Base-by-base conservation (phyloP, 441 rosid genomes). In the Mallotus japonicus region DNA sequence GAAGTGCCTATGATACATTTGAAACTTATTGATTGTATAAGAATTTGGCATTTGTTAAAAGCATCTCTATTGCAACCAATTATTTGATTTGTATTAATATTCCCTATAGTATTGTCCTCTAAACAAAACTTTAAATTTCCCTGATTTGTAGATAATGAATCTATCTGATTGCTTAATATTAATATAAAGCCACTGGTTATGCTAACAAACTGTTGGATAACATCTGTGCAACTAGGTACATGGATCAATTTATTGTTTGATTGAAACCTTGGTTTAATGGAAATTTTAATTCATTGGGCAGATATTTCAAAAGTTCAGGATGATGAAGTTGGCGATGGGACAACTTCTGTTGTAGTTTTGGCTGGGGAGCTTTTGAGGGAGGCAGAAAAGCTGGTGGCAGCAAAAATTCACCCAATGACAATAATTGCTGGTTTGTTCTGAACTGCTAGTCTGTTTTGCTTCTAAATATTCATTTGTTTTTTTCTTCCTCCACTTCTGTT, bases 241-340 rank as follows among this genome's bases (percentile, higher is more conserved):
- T 50, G 42, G 61, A 10, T 71, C 4, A 8, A 24, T 70, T 54
- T 44, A 24, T 44, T 28, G 8, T 62, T 51, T 61, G 63, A 62
- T 67, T 40, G 47, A 15, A 54, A 72, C 20, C 44, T n/a, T 50
- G 44, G 46, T 65, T 63, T 63, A 55, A 64, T n/a, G 20, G 55
- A 10, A 55, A 54, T 49, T 70, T 87, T 86, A 75, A 79, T 51
- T 22, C 8, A 28, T 28, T 28, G 32, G 62, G 67, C 72, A 92
- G 99, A 95, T 78, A 95, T 95, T 76, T 95, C 99, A 14, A 95
- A 95, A 88, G 99, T 91, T 71, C 99, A 95, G 84, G 99, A 95
- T 84, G 99, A 95, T 77, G 99, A 95, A 86, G 99, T 95, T 67
- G 99, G 99, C 76, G 99, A 95, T 76, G 99, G 99, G 56, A 95